phyloP scores from a whole-genome alignment of 2,329 filamentous ascomycete genomes.

The Scytalidium sp. region DNA sequence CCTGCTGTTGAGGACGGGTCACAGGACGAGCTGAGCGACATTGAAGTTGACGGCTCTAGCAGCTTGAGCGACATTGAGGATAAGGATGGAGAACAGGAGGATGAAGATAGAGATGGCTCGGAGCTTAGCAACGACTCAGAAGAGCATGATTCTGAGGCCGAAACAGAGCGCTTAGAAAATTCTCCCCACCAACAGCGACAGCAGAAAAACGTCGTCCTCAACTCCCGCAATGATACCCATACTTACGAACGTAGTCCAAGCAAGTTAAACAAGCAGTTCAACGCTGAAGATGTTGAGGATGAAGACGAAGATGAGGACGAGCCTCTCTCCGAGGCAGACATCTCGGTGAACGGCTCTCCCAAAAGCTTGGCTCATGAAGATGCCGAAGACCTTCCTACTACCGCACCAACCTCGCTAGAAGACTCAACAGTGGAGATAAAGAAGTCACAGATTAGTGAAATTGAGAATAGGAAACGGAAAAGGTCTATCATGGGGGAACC shows the following conservation, averaged over 20 bases:
- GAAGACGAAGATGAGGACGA: conserved; percentile 34
- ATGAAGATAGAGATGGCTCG: conserved; percentile 42
- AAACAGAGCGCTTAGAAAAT: conserved; percentile 88
- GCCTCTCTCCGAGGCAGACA: conserved; percentile 27
- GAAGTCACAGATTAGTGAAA: conserved; percentile 17
- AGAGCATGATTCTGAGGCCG: conserved; percentile 77
- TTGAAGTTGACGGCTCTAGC: conserved; percentile 65
- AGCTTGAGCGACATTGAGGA: conserved; percentile 92
- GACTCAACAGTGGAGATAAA: conserved; percentile 23
- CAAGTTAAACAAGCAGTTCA: conserved; percentile 65
- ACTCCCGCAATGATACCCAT: conserved; percentile 50
- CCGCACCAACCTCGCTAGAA: conserved; percentile 32
- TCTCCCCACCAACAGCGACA: conserved; percentile 68
- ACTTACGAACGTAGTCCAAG: conserved; percentile 68
- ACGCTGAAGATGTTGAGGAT: conserved; percentile 38
- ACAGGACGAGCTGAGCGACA: conserved; percentile 26
- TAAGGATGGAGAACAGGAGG: conserved; percentile 65
- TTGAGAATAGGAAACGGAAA: conserved; percentile 34
- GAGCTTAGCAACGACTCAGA: conserved; percentile 38
- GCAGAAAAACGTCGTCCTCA: conserved; percentile 58
- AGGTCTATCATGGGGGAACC: conserved; percentile 27
- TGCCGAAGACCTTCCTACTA: conserved; percentile 23
- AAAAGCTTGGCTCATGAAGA: conserved; percentile 38
- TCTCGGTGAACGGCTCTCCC: conserved; percentile 33
- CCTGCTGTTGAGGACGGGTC: conserved; percentile 21